Conservation (phyloP, 768 basidiomycete species). For the Tephrocybe sp. region DNA sequence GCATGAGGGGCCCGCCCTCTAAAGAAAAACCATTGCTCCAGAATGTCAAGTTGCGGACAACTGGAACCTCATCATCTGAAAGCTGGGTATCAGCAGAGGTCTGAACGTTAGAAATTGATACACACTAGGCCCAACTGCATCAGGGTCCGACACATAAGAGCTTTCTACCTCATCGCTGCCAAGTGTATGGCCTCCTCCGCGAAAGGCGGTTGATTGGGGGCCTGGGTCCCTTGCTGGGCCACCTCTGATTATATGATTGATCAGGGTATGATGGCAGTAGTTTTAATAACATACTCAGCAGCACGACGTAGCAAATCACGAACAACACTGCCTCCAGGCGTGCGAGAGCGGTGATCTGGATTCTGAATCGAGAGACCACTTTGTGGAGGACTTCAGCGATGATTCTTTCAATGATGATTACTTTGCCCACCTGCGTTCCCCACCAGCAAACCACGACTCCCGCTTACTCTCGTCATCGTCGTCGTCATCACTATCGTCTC, state of each 20-base stretch:
- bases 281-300: slow-evolving; percentile 56
- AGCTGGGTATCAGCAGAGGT: neutral
- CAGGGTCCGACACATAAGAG: slow-evolving; percentile 73
- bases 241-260: slow-evolving; percentile 25
- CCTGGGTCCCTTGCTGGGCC: slow-evolving; percentile 30
- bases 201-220: slow-evolving; percentile 41
- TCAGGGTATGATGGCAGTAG: neutral
- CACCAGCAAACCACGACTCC: slow-evolving; percentile 90
- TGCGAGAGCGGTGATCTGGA: slow-evolving; percentile 53
- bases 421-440: slow-evolving; percentile 74
- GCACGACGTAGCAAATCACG: slow-evolving; percentile 79
- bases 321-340: slow-evolving; percentile 61
- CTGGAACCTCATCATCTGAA: slow-evolving; percentile 46
- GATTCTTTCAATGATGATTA: neutral
- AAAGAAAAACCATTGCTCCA: slow-evolving; percentile 94
- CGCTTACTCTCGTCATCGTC: slow-evolving; percentile 52
- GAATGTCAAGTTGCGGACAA: slow-evolving; percentile 78
- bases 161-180: slow-evolving; percentile 91
- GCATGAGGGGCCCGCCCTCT: slow-evolving; percentile 83
- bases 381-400: slow-evolving; percentile 2
- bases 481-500: slow-evolving; percentile 40
- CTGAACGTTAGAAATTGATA: neutral
- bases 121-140: slow-evolving; percentile 31
- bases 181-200: slow-evolving; percentile 78
- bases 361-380: slow-evolving; percentile 91